Base-by-base conservation (phyloP, 352 stramenopile genomes). In the Pythium coloratum region DNA sequence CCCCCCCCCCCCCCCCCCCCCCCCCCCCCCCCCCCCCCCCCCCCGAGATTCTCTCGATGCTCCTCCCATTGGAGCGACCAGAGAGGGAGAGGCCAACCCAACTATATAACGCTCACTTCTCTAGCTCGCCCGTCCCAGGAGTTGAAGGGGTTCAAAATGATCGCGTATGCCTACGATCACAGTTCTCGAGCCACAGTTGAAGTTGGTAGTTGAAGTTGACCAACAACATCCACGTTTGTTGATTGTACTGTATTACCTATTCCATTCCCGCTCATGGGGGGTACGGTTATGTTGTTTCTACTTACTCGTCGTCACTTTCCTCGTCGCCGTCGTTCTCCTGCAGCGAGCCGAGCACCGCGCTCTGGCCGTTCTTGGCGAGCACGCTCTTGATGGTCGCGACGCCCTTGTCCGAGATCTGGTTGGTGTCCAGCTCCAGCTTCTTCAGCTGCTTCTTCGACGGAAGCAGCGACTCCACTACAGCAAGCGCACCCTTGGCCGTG, bases 321-420 rank as follows among this genome's bases (percentile, higher is more conserved):
- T 88, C 80, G 55, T 93, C 85, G 36, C 83, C 82, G 59, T 91
- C 85, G 70, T 96, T 96, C 51, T 96, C 88, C 56, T 93, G 69
- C n/a, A 96, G 75, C 55, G 82, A 86, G 46, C 84, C 86, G 4
- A 96, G 78, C 32, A 88, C 75, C 6, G 59, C 55, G n/a, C 56
- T 60, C 59, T 89, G 90, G 34, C 82, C 82, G 34, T 78, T 67
- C 16, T 67, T 67, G 10, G 70, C 67, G 2, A 96, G 72, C 2
- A 82, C 46, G 1, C 63, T 62, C 69, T 81, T 69, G 18, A 93
- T 44, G n/a, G 76, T 64, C 10, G 20, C 59, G 20, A 93, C 73
- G 28, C 82, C 85, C 66, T 80, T 82, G 67, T 86, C 74, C 55
- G 85, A 90, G 64, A 93, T 93, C 77, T 84, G 79, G 76, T 93